Evolutionary conservation across 441 rosid species (phyloP), one percentile per base, ranked within the genome.

Genomic region (Populus hybrid): DNA sequence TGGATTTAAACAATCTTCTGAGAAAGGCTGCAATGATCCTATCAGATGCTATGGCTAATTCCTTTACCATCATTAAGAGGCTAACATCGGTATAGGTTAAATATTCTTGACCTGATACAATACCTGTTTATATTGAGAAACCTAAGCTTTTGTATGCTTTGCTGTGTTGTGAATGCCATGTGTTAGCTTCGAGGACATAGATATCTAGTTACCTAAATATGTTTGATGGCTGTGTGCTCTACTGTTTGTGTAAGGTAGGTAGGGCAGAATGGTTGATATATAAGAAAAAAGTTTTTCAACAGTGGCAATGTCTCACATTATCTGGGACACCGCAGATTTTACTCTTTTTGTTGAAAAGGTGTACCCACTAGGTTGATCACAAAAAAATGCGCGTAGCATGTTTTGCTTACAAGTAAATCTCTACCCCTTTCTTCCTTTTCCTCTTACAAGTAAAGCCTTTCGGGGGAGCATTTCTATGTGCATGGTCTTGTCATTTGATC

Each of bases 21-120:
- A 82, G 69, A 93, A 94, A 78, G 92, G 97, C 68, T 94, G 99
- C 92, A 91, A 86, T 12, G 97, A 93, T 74, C 92, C 97, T 1
- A 94, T 94, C 79, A 85, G 91, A 71, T 94, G 98, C 90, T 94
- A 94, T 26, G 99, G 98, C 63, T 94, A 87, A 87, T 38, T 33
- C 16, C 6, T n/a, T 35, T 68, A 9, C 11, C 66, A 26, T 31
- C 10, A 21, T 68, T 63, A 72, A 26, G 36, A 24, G 29, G 56
- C 40, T 26, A 78, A 61, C 33, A 40, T 66, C n/a, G n/a, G 59
- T 53, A 31, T 40, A 40, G 65, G 67, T 74, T 64, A 20, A 68
- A 38, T 11, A 16, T 38, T 33, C 29, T 38, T 68, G 35, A 76
- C 72, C 53, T 6, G 77, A 75, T 76, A 75, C 65, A 59, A 76